Evolutionary conservation across 805 yeast species (phyloP), one percentile per base, ranked within the genome.

Genomic region (Candida maltosa): DNA sequence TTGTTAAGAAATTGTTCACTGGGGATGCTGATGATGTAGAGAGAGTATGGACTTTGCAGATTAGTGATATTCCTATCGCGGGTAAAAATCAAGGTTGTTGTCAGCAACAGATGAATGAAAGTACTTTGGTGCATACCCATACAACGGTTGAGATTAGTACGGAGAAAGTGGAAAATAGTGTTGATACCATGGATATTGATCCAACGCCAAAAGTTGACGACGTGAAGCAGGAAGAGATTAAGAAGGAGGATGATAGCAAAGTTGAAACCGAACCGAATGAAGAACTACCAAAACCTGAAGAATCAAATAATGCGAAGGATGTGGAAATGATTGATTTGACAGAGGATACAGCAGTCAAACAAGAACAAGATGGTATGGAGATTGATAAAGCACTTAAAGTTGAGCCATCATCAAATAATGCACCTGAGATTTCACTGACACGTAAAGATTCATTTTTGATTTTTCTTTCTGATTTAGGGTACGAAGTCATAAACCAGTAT

Each of bases 61-160:
- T 79, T 17, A 65, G 76, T 4, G 94, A 85, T 56, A 80, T 85
- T 9, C 93, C 93, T 2, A 75, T 80, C 5, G 89, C 87, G 7
- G 91, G 91, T 3, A 59, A 70, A 75, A 49, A 72, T 74, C 54
- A 80, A 73, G 36, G 73, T 70, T 16, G 77, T 74, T 40, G 94
- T 35, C 70, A 69, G 3, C 71, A 87, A 53, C 74, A 85, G 12
- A 70, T 86, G 9, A 69, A 81, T 41, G 87, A 82, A 49, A 66
- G 78, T 31, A 75, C 80, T 1, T 51, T 76, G 9, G 69, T 65
- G 3, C 70, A 71, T 45, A 69, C 74, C 37, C 79, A 75, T 47
- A 58, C 74, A 4, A 40, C 56, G 17, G 69, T 45, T 18, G 38
- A 35, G 29, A n/a, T n/a, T n/a, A n/a, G n/a, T n/a, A 31, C 20